Evolutionary conservation across 2,329 filamentous ascomycete species (phyloP), one percentile per base, ranked within the genome.

Genomic region (Emergomyces orientalis): DNA sequence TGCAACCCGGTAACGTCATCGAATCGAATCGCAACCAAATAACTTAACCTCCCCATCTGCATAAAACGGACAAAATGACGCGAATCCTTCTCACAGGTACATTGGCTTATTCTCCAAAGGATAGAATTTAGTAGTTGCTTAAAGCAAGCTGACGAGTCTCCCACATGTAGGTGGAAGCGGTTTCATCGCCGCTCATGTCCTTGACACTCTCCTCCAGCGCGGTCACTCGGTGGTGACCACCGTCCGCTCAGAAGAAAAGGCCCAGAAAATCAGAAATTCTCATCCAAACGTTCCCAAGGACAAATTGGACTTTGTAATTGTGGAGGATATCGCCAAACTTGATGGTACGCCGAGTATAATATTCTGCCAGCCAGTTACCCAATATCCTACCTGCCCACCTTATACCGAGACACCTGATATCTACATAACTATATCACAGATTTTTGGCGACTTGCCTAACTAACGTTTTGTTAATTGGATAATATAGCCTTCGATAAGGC

Each of bases 291-390:
- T 77, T 8, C 76, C 81, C 1, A 81, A 82, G 63, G 81, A 82
- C 62, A 82, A 84, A 71, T 78, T 89, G 39, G 82, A 82, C 63
- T 88, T 86, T 70, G 81, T 77, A 43, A 82, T 93, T 64, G 88
- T 95, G 14, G 81, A 85, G 58, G 88, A 95, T 67, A 86, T 95
- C 66, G 86, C 87, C 0, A 71, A 85, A 43, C 64, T 62, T 30
- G 60, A 68, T 41, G 66, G 66, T 67, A 64, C 39, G 62, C 27
- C 9, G 22, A 6, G 37, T 4, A 1, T 5, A 30, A 30, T 19
- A 34, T 57, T 7, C 0, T 43, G 3, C 11, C 19, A 37, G 7
- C 25, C 22, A 22, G 22, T 14, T 8, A 39, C 25, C 1, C n/a
- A n/a, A 34, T 3, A 45, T 25, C 1, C 13, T 39, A 39, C 11